Base-by-base conservation (phyloP, 2,329 filamentous ascomycete species). In the Pseudogymnoascus sp. region DNA sequence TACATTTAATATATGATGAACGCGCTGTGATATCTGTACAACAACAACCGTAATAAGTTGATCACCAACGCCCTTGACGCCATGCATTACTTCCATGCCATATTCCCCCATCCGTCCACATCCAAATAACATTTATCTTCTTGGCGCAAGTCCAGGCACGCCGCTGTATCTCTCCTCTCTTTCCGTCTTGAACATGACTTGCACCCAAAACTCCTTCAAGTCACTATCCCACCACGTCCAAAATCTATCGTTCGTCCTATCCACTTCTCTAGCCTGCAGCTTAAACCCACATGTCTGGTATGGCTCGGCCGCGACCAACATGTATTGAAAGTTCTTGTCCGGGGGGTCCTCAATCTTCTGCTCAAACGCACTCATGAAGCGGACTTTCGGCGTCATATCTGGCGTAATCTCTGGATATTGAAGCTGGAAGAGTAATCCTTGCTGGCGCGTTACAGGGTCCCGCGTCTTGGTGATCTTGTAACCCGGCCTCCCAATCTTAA, bases 271-370 rank as follows among this genome's bases (percentile, higher is more conserved):
- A 4, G 92, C 90, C 74, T 96, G 94, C 61, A 99, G 80, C 81
- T 99, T 99, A 75, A 99, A 97, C 4, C 85, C 90, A 74, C 93
- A 95, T 1, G 92, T 97, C 84, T 99, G 93, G 77, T 99, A 99
- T 9, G 94, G 94, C 78, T 99, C 94, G 9, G 93, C 94, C 0
- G 94, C 93, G 9, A 99, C 89, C 59, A 97, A 81, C 68, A 99
- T 80, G 73, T 97, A 99, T 81, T 99, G 94, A 72, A 88, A 97
- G 68, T 86, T 87, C 77, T 94, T 92, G 75, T 99, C 93, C 9
- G 92, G 90, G 64, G 84, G 85, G 67, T 97, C 91, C 75, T 99
- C 94, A 60, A 97, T 81, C 74, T 89, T 92, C 82, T 99, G 94
- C 76, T 96, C 91, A 73, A 92, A 99, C 11, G 94, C 93, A 73